These are phyloP conservation scores for Phytophthora pisi DNA, from an alignment of 352 stramenopile genomes.

Conservation along the genomic window DNA sequence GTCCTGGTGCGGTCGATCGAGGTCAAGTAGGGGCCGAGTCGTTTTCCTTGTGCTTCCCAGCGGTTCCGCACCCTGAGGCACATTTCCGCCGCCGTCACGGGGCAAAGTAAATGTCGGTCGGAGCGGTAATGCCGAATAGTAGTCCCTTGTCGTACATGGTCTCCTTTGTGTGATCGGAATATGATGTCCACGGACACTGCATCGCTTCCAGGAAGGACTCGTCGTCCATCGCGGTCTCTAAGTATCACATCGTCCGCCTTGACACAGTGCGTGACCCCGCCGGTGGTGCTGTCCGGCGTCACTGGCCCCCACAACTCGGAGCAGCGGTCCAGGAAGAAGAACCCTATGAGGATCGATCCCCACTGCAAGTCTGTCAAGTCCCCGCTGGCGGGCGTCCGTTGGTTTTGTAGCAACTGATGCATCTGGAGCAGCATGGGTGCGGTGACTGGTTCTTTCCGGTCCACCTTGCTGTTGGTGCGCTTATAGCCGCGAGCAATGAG, in stretches of 20 bases:
- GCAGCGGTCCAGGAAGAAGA: slow-evolving; percentile 35
- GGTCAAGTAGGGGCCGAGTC: no score
- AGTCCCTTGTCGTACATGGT: slow-evolving; percentile 5
- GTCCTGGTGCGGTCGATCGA: not conserved
- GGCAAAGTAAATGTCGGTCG: not conserved
- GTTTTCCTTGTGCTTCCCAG: no score
- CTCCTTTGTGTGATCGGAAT: slow-evolving; percentile 14
- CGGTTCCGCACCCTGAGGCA: no score
- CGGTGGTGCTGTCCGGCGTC: not conserved
- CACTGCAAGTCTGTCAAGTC: slow-evolving; percentile 14
- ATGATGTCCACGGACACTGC: slow-evolving; percentile 11
- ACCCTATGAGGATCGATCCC: slow-evolving; percentile 24
- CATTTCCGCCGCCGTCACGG: no score
- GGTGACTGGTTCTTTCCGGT: slow-evolving; percentile 38
- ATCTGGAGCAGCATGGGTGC: slow-evolving; percentile 30
- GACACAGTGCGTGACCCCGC: slow-evolving; percentile 1
- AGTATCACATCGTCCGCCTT: slow-evolving; percentile 7
- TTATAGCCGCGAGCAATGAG: slow-evolving; percentile 36
- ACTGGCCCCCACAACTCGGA: slow-evolving; percentile 28
- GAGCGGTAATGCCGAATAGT: slow-evolving; percentile 19
- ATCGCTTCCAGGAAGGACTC: not conserved
- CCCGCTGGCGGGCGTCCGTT: not conserved
- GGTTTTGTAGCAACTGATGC: not conserved
- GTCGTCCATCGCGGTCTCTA: not conserved
- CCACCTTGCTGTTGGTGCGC: slow-evolving; percentile 30